Evolutionary conservation across 805 yeast genomes (phyloP), one percentile per base, ranked within the genome.

Genomic region (Metschnikowia baotianmanensis): DNA sequence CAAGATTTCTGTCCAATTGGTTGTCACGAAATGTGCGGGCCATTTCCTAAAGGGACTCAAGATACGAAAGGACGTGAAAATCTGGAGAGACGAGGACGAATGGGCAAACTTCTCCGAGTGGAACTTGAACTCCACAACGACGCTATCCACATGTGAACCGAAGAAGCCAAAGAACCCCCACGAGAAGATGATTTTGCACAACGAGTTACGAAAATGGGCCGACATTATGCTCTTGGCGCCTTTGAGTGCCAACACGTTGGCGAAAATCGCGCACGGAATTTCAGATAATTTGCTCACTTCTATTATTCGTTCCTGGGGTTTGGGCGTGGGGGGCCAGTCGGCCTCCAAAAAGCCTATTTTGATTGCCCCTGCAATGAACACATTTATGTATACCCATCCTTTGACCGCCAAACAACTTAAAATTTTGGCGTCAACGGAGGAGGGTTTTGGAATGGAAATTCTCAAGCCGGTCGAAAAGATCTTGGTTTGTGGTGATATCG

Each of bases 71-170:
- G 82, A 82, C 52, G 87, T 89, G 18, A 82, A 82, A 46, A 78
- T 90, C 13, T 91, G 98, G 98, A 76, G 90, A 56, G 97, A 93
- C 57, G 76, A 77, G 43, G 99, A 93, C 59, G 98, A 91, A 64
- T 91, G 99, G 99, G 74, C 66, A 12, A 67, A 68, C 42, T 66
- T 58, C 36, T 57, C 56, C 36, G 69, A 63, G 36, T 43, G 50
- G 30, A 47, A 52, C 27, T 44, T 43, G 23, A 45, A 38, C 36
- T 29, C 45, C 17, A 52, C 57, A 20, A 50, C 59, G 13, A 48
- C 60, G 4, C 44, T 56, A 3, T 42, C 59, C 6, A 49, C 57
- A 1, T 37, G 45, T n/a, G 55, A 51, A 22, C 34, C 34, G 11
- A 46, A 40, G 12, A 43, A 44, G 31, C 52, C 50, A 25, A 50